These are phyloP conservation scores for Trichophyton rubrum DNA, from an alignment of 2,329 filamentous ascomycete genomes.

Conservation along the genomic window DNA sequence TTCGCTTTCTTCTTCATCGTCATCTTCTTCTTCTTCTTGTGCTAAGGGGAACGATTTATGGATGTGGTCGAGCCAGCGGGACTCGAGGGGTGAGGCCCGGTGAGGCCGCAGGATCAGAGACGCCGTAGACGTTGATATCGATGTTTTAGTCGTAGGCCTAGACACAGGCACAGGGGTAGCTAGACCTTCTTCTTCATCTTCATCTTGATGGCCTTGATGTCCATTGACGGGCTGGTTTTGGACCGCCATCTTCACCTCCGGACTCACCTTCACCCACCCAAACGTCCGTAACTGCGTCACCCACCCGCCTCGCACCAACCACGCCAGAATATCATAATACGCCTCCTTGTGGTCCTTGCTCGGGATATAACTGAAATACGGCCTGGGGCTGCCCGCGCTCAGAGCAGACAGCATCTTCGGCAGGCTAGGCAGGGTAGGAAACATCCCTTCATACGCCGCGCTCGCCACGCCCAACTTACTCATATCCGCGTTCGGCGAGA, in stretches of 20 bases:
- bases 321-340: constrained; percentile 85
- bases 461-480: constrained; percentile 56
- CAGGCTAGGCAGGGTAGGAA: constrained; percentile 70
- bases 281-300: constrained; percentile 88
- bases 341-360: constrained; percentile 74
- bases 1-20: too few relatives aligned
- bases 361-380: constrained; percentile 73
- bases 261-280: constrained; percentile 72
- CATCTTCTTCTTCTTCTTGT: too few relatives aligned
- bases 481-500: constrained; percentile 80
- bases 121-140: constrained; percentile 30
- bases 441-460: constrained; percentile 60
- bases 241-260: constrained; percentile 71
- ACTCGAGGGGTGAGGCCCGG: constrained; percentile 65
- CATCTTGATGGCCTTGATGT: background rate
- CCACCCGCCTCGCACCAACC: constrained; percentile 86
- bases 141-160: too few relatives aligned
- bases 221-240: constrained; percentile 28
- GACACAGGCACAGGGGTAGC: constrained; percentile 18
- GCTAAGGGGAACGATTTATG: constrained; percentile 24
- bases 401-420: constrained; percentile 78
- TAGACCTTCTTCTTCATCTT: constrained; percentile 14
- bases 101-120: constrained; percentile 67
- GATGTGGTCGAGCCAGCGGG: constrained; percentile 49
- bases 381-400: constrained; percentile 58